Percentiles rank a stretch among this genome's conserved stretches.
phyloP scores from a whole-genome alignment of 1,139 yeast genomes.

The Protomyces inouyei region DNA sequence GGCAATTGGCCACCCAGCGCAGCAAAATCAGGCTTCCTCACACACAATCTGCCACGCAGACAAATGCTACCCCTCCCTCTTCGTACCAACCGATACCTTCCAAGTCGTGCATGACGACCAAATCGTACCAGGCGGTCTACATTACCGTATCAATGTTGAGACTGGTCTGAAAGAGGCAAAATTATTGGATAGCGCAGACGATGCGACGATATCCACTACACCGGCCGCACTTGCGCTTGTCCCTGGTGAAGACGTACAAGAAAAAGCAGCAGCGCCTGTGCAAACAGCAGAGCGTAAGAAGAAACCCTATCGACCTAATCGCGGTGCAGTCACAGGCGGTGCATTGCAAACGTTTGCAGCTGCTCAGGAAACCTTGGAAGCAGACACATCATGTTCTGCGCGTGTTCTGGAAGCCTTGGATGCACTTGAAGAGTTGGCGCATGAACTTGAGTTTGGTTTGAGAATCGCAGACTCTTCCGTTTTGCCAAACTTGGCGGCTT shows the following conservation, averaged over 20 bases:
- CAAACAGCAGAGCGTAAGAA: neutral
- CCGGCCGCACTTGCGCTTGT: constrained; percentile 8
- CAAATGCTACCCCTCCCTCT: constrained; percentile 57
- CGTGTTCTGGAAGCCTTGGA: constrained; percentile 42
- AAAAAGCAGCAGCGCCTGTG: constrained; percentile 2
- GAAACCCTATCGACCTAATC: constrained; percentile 14
- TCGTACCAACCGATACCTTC: constrained; percentile 65
- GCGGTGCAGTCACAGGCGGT: constrained; percentile 1
- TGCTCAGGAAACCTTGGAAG: constrained; percentile 1
- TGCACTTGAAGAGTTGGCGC: constrained; percentile 54
- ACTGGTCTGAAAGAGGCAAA: constrained; percentile 67
- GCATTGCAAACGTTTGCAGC: neutral
- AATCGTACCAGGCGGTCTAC: constrained; percentile 46
- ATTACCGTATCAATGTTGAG: constrained; percentile 64
- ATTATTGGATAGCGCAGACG: constrained; percentile 37
- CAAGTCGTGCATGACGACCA: constrained; percentile 45
- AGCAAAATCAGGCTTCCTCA: neutral
- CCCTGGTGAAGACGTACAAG: constrained; percentile 25
- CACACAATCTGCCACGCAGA: constrained; percentile 22
- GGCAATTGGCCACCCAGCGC: neutral
- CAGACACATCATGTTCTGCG: neutral
- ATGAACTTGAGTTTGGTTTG: constrained; percentile 61
- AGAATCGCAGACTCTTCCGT: constrained; percentile 35
- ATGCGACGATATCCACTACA: neutral
- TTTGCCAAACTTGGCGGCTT: constrained; percentile 6